Evolutionary conservation across 768 basidiomycete genomes (phyloP).

Genomic region (Panaeolus papilionaceus): DNA sequence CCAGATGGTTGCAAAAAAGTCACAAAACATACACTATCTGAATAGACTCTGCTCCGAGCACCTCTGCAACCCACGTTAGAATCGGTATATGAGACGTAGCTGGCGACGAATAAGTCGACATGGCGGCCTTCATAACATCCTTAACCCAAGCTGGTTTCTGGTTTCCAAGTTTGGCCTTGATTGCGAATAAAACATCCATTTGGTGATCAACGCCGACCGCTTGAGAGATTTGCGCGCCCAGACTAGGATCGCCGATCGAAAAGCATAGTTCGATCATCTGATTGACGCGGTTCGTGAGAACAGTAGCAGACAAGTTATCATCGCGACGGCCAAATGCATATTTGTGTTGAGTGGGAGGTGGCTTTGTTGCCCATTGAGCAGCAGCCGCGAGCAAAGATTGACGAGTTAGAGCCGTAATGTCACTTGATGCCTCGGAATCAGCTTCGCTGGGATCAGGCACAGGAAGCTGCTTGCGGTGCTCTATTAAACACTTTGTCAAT

Average conservation of each 20-base stretch:
- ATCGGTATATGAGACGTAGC: neutral
- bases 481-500: conserved; percentile 30
- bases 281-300: neutral
- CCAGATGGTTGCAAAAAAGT: neutral
- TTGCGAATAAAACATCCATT: neutral
- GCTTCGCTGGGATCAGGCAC: too few species aligned
- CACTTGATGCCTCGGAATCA: neutral
- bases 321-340: neutral
- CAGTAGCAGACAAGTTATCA: neutral
- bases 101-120: neutral
- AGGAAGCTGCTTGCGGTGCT: conserved; percentile 16
- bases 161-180: neutral
- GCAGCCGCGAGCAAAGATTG: neutral
- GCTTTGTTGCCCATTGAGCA: neutral
- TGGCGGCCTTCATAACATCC: neutral
- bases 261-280: neutral
- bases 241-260: neutral
- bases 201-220: neutral
- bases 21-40: neutral
- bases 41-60: neutral
- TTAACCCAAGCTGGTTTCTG: neutral
- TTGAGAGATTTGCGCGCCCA: neutral
- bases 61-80: neutral
- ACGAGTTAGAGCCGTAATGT: too few species aligned
- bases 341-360: too few species aligned